Base-by-base conservation (phyloP, 108 stramenopile species). In the Tribonema minus region DNA sequence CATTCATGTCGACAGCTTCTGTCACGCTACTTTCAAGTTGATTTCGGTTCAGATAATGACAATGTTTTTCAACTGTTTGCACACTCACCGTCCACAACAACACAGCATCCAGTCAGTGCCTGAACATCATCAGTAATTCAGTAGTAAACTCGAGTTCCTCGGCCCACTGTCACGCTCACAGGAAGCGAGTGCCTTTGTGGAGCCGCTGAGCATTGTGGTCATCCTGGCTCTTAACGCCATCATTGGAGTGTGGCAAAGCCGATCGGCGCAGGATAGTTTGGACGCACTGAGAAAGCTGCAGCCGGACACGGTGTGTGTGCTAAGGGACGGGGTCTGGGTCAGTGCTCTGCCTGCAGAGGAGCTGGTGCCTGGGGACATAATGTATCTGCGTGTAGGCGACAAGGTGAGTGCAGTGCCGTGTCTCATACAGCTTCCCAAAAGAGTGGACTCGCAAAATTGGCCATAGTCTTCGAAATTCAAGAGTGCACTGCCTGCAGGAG, bases 171-270 rank as follows among this genome's bases (percentile, higher is more conserved):
- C 37, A 36, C 38, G 2, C 39, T 0, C 1, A 1, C 35, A 70
- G 77, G 68, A 86, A 29, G 85, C 88, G 41, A 73, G 76, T 20
- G 90, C 90, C 26, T 88, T 85, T 75, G 88, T 95, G 68, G 98
- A 99, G 87, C 98, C 98, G 54, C 54, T 91, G 15, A 94, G 97
- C 67, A 99, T 99, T 79, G 71, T 95, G 5, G 76, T 90, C 38
- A 96, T 99, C 81, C 89, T 99, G 27, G 82, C 96, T 29, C 72
- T 96, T 37, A 99, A 99, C 86, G 98, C 98, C 25, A 86, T 92
- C 25, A 95, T 99, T 28, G 96, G 96, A 28, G 94, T 99, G 0
- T 93, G 91, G 93, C 96, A 97, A 82, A 85, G 87, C 30, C 87
- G 87, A 68, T 91, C 90, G 40, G 98, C 98, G 28, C 87, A 90